A percentile compares a stretch with the other conserved stretches of the same genome.
Conservation (phyloP, 140 eudicot genomes). For the Bidens hawaiensis region DNA sequence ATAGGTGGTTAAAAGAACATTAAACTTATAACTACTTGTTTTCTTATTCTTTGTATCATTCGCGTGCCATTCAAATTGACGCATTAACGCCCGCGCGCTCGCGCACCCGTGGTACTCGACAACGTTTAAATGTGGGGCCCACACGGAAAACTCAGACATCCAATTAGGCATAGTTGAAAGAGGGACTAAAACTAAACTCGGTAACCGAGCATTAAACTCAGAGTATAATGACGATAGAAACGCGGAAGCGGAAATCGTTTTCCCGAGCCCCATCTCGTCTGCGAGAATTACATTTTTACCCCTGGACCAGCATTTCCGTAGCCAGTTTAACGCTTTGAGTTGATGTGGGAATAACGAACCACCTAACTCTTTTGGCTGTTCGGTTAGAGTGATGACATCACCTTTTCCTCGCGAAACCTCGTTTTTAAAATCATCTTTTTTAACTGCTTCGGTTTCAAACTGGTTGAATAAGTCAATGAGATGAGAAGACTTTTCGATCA, state of each 20-base stretch:
- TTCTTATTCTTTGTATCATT: constrained; percentile 38
- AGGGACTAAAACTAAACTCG: constrained; percentile 90
- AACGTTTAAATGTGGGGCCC: constrained; percentile 91
- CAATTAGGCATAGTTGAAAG: constrained; percentile 98
- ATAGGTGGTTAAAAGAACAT: constrained; percentile 87
- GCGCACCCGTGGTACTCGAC: constrained; percentile 91
- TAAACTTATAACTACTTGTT: constrained; percentile 57
- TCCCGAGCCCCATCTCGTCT: constrained; percentile 98
- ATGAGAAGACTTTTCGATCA: constrained; percentile 39
- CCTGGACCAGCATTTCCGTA: constrained; percentile 86
- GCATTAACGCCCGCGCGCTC: constrained; percentile 61
- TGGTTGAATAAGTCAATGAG: constrained; percentile 48
- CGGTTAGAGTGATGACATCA: constrained; percentile 59
- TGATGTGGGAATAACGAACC: constrained; percentile 93
- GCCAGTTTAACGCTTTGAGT: constrained; percentile 89
- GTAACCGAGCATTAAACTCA: constrained; percentile 73
- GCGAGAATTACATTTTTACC: constrained; percentile 86
- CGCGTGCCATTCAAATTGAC: constrained; percentile 88
- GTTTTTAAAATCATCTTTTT: constrained; percentile 40
- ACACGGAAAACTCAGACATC: constrained; percentile 79
- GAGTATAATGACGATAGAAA: constrained; percentile 74
- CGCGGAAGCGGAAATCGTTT: constrained; percentile 86
- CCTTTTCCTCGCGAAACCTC: constrained; percentile 27
- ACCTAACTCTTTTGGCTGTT: constrained; percentile 91
- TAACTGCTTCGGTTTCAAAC: constrained; percentile 56